Evolutionary conservation across 129 eudicot genomes (phyloP).

Genomic region (Escallonia rubra): DNA sequence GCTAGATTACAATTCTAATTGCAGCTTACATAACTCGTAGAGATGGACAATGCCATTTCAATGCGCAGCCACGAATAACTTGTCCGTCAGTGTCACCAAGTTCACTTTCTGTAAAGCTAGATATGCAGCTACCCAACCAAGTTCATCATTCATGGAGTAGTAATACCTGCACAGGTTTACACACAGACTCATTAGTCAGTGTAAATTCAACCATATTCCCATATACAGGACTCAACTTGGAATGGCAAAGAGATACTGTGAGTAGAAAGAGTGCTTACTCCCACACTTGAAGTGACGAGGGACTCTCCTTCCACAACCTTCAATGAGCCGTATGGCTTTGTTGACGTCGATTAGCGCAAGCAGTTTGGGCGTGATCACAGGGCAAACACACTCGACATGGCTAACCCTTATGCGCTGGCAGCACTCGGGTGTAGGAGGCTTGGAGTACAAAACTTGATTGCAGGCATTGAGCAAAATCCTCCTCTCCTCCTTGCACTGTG

Average conservation of each 20-base stretch:
- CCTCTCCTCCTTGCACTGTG: conserved; percentile 37
- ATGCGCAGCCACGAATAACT: too few species aligned
- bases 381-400: conserved; percentile 43
- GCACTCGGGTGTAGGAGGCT: conserved; percentile 17
- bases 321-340: conserved; percentile 21
- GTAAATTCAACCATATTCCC: too few species aligned
- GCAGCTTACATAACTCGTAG: too few species aligned
- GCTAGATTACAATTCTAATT: too few species aligned
- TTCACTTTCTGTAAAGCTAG: too few species aligned
- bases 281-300: conserved; percentile 8
- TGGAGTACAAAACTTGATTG: conserved; percentile 27
- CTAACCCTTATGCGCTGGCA: conserved; percentile 20
- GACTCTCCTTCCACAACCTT: conserved; percentile 15
- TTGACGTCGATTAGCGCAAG: conserved; percentile 29
- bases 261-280: conserved; percentile 19
- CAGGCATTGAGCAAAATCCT: conserved; percentile 29
- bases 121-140: background rate
- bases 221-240: too few species aligned
- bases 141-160: conserved; percentile 31
- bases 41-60: too few species aligned
- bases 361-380: conserved; percentile 38
- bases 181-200: background rate
- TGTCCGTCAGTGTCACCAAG: too few species aligned
- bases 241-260: too few species aligned
- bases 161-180: conserved; percentile 2